Percentiles rank a stretch among this genome's conserved stretches.
phyloP scores from a whole-genome alignment of 306 rosid genomes.

The Gillenia trifoliata region DNA sequence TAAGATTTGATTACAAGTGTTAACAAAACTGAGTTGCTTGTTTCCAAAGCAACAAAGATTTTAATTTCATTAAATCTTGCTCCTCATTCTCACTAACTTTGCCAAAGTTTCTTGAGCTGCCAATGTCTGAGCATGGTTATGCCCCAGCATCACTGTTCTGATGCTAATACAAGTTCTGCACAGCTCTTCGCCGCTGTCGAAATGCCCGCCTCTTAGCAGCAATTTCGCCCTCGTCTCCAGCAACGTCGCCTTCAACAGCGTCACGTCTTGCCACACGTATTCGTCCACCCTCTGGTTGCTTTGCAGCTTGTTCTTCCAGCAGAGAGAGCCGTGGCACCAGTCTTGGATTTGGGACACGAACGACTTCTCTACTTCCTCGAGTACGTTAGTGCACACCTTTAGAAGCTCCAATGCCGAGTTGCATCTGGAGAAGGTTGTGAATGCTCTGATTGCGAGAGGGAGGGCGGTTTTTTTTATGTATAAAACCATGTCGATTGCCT shows the following conservation, averaged over 20 bases:
- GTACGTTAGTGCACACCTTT: conserved; percentile 77
- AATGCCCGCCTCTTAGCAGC: conserved; percentile 66
- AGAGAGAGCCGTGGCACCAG: conserved; percentile 65
- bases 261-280: conserved; percentile 91
- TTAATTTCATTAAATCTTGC: conserved; percentile 42
- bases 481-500: conserved; percentile 61
- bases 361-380: conserved; percentile 86
- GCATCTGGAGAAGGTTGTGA: conserved; percentile 75
- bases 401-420: conserved; percentile 71
- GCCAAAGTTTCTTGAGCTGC: conserved; percentile 89
- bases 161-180: conserved; percentile 84
- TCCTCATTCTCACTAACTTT: conserved; percentile 74
- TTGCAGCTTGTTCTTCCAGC: conserved; percentile 76
- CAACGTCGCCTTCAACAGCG: conserved; percentile 70
- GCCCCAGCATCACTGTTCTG: conserved; percentile 87
- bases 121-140: conserved; percentile 70
- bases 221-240: conserved; percentile 85
- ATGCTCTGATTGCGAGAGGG: conserved; percentile 78
- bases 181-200: conserved; percentile 72
- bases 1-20: conserved; percentile 17
- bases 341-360: conserved; percentile 86
- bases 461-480: conserved; percentile 72
- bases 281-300: conserved; percentile 63
- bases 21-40: conserved; percentile 24
- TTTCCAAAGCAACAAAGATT: neutral